Evolutionary conservation across 805 yeast species (phyloP).

Genomic region (Komagataella pastoris): DNA sequence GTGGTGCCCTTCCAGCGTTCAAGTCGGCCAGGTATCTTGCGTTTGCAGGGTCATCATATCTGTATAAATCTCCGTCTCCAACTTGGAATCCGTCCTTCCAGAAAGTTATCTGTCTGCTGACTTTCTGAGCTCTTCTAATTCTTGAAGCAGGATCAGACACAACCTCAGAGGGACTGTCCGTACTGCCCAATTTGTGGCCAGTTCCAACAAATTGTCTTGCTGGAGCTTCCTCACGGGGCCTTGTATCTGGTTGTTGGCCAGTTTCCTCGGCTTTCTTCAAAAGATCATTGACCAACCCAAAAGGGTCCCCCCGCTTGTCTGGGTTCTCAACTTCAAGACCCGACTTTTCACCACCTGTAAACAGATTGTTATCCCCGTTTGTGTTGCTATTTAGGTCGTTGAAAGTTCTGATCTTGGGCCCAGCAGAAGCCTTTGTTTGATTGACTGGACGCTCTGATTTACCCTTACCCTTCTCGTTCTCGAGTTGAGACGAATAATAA

Average conservation of each 20-base stretch:
- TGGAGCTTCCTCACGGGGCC: constrained; percentile 13
- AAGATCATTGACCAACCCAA: constrained; percentile 36
- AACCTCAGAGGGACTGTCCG: constrained; percentile 18
- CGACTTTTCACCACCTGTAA: constrained; percentile 59
- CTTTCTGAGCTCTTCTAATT: constrained; percentile 29
- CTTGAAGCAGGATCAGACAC: constrained; percentile 17
- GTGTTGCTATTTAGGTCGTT: constrained; percentile 19
- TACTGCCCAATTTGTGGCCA: constrained; percentile 40
- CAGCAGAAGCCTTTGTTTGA: constrained; percentile 1
- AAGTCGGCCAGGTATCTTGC: constrained; percentile 65
- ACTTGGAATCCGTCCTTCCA: constrained; percentile 97
- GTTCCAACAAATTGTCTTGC: constrained; percentile 28
- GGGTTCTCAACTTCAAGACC: constrained; percentile 76
- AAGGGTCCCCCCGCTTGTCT: constrained; percentile 21
- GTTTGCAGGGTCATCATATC: constrained; percentile 91
- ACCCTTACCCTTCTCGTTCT: neutral
- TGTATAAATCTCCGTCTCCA: constrained; percentile 76
- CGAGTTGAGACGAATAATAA: neutral
- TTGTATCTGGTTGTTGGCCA: constrained; percentile 32
- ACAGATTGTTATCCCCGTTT: constrained; percentile 24
- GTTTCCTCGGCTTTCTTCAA: constrained; percentile 57
- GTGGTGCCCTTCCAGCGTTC: constrained; percentile 85
- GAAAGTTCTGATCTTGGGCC: constrained; percentile 13
- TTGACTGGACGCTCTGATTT: neutral
- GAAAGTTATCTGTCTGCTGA: constrained; percentile 72